phyloP scores from a whole-genome alignment of 2,329 filamentous ascomycete species.

The Colletotrichum neosansevieriae region DNA sequence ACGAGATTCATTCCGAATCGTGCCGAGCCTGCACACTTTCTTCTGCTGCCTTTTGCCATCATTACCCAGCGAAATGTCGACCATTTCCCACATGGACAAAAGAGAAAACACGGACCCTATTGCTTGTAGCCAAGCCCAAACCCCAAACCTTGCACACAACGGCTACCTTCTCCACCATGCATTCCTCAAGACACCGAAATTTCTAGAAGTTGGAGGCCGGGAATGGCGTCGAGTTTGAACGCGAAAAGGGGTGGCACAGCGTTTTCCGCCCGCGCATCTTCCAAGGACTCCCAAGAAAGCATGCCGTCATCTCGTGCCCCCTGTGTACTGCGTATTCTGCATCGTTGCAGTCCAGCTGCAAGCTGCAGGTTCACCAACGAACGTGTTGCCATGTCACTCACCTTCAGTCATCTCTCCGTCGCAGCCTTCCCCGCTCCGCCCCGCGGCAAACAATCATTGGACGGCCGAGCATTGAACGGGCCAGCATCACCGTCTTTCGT shows the following conservation, averaged over 20 bases:
- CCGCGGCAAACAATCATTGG: conserved; percentile 35
- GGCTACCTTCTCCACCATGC: background rate
- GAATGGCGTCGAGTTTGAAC: conserved; percentile 32
- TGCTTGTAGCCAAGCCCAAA: background rate
- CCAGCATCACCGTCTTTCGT: conserved; percentile 23
- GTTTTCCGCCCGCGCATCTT: conserved; percentile 5
- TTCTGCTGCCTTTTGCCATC: too few relatives aligned
- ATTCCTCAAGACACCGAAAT: background rate
- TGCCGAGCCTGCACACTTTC: conserved; percentile 31
- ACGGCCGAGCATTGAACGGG: background rate
- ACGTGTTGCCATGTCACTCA: conserved; percentile 37
- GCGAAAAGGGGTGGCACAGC: conserved; percentile 3
- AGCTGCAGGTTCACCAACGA: conserved; percentile 34
- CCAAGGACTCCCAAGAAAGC: background rate
- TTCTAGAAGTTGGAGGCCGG: conserved; percentile 29
- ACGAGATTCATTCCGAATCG: conserved; percentile 32
- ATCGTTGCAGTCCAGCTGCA: conserved; percentile 28
- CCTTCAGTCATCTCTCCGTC: conserved; percentile 8
- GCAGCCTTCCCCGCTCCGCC: conserved; percentile 39
- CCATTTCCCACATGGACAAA: conserved; percentile 7
- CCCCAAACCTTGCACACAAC: background rate
- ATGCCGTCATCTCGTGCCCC: conserved; percentile 34
- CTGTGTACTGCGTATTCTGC: conserved; percentile 26
- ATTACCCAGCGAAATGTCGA: conserved; percentile 24
- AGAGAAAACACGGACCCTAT: background rate